A percentile compares a stretch with the other conserved stretches of the same genome.
Conservation (phyloP, 345 rosid genomes). For the Streptanthus diversifolius region DNA sequence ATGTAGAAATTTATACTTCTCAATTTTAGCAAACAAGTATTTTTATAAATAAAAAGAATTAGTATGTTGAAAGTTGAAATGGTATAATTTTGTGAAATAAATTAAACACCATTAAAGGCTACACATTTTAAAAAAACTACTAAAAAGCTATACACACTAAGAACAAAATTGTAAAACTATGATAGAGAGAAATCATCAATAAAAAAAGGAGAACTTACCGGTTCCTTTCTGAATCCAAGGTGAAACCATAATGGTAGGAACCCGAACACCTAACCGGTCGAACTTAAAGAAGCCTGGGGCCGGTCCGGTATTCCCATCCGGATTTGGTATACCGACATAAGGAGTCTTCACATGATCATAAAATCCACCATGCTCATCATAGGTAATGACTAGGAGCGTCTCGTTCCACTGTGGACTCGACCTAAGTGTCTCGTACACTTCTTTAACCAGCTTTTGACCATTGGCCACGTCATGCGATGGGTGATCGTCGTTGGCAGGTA, state of each 20-base stretch:
- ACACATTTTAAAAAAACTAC: too few species aligned
- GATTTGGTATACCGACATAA: constrained; percentile 64
- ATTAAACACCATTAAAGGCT: too few species aligned
- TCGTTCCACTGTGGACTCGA: constrained; percentile 94
- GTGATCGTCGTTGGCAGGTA: constrained; percentile 89
- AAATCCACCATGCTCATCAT: constrained; percentile 96
- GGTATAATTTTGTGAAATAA: too few species aligned
- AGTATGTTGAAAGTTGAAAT: background rate
- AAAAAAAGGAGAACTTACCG: constrained; percentile 40
- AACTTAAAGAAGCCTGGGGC: constrained; percentile 89
- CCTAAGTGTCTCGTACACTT: constrained; percentile 82
- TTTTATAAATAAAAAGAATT: background rate
- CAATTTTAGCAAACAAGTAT: background rate
- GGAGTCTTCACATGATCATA: constrained; percentile 94
- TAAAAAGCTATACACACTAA: background rate
- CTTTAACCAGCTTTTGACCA: constrained; percentile 77
- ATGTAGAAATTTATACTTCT: background rate
- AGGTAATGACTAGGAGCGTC: constrained; percentile 77
- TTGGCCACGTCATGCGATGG: constrained; percentile 91
- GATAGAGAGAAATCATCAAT: background rate
- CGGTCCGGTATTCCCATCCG: constrained; percentile 92
- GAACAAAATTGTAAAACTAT: background rate
- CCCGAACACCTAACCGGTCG: constrained; percentile 78
- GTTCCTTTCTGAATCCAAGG: constrained; percentile 97
- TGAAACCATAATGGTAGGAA: constrained; percentile 28